Conservation (phyloP, 2,329 filamentous ascomycete genomes). For the Septoria petroselini region DNA sequence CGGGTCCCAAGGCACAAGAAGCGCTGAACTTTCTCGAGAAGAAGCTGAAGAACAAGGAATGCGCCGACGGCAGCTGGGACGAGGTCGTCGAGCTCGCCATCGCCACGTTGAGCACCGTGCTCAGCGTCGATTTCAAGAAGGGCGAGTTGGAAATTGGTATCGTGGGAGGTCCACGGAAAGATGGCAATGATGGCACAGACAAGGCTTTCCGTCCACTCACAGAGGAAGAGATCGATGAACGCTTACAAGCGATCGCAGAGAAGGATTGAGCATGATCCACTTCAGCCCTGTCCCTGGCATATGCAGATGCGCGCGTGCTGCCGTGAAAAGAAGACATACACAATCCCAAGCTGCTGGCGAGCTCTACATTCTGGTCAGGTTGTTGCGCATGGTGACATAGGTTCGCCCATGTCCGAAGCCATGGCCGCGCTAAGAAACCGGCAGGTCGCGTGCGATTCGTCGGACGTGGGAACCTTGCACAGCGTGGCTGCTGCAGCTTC, state of each 20-base stretch:
- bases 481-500: slow-evolving; percentile 16
- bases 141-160: slow-evolving; percentile 97
- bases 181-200: slow-evolving; percentile 79
- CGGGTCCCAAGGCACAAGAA: slow-evolving; percentile 97
- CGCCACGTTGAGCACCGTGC: slow-evolving; percentile 87
- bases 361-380: background rate
- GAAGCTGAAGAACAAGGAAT: slow-evolving; percentile 99
- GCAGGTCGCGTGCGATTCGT: slow-evolving; percentile 12
- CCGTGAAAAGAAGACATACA: too few species aligned
- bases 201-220: slow-evolving; percentile 81
- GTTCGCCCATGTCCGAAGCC: slow-evolving; percentile 1
- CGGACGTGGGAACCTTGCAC: slow-evolving; percentile 7
- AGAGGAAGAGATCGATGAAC: slow-evolving; percentile 97
- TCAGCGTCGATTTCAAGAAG: slow-evolving; percentile 99
- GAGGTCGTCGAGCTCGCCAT: slow-evolving; percentile 97
- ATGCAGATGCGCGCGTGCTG: slow-evolving; percentile 14
- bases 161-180: slow-evolving; percentile 78
- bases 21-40: slow-evolving; percentile 98
- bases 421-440: background rate
- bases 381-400: slow-evolving; percentile 1
- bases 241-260: slow-evolving; percentile 95
- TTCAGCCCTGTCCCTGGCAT: slow-evolving; percentile 11
- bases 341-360: background rate
- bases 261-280: slow-evolving; percentile 68
- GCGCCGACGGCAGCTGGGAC: slow-evolving; percentile 88